Conservation (phyloP, 78 protist species). For the Chrysochromulina parva region DNA sequence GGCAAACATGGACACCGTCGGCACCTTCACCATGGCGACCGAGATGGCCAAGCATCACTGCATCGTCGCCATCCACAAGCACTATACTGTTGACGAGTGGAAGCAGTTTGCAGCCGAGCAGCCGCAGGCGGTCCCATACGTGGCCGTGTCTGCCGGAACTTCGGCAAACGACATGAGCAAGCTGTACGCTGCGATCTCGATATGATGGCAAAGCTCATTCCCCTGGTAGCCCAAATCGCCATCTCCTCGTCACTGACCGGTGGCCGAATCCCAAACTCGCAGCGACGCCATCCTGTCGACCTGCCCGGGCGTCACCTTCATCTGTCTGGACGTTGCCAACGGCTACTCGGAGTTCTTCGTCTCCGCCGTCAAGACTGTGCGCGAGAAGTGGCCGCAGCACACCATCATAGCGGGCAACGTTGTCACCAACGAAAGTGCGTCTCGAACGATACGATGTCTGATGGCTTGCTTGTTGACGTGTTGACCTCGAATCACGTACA, state of each 20-base stretch:
- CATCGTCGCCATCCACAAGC: constrained; percentile 61
- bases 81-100: constrained; percentile 57
- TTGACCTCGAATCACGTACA: neutral
- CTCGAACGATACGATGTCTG: neutral
- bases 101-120: neutral
- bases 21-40: constrained; percentile 63
- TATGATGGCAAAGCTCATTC: neutral
- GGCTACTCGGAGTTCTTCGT: constrained; percentile 71
- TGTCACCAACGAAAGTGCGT: constrained; percentile 58
- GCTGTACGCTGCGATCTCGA: neutral
- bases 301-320: neutral
- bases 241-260: too few species aligned
- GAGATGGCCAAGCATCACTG: constrained; percentile 27
- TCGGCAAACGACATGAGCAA: neutral
- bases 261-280: too few species aligned
- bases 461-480: neutral
- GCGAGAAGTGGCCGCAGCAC: constrained; percentile 42
- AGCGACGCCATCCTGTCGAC: neutral
- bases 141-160: constrained; percentile 52
- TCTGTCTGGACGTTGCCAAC: constrained; percentile 69
- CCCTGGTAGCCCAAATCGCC: neutral
- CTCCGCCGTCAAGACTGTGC: constrained; percentile 33
- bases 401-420: constrained; percentile 77
- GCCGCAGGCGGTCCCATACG: constrained; percentile 44
- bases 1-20: constrained; percentile 81